Evolutionary conservation across 768 basidiomycete species (phyloP), one percentile per base, ranked within the genome.

Genomic region (Crassisporium funariophilum): DNA sequence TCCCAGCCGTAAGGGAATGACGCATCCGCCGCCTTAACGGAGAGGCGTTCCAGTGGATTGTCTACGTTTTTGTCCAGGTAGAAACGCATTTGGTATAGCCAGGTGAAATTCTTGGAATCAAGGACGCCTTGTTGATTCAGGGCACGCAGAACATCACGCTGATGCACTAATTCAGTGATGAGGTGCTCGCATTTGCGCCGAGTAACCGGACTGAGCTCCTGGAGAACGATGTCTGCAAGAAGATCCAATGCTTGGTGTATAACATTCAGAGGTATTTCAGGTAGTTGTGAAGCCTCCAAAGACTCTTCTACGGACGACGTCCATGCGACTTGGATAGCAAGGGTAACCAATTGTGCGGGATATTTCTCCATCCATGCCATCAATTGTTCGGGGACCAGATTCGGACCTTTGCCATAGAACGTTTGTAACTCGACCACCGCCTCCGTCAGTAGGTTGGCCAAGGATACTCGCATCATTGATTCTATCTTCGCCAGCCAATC

Each of bases 41-140:
- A 70, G 29, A 98, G 74, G 24, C 91, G 76, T 29, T 95, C 85
- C 35, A 97, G 72, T 2, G 93, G 87, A 50, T 88, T 86, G 35
- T 84, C 80, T n/a, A 77, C 63, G 0, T 72, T 60, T 12, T 75
- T 73, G 58, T 95, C 86, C 24, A 97, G 79, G 65, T 98, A 98
- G 73, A 94, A 99, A 7, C 97, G 89, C 97, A 99, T 98, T 62
- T 98, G 94, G 58, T 91, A 95, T 11, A 98, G 71, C 97, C 97
- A 99, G 2, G 83, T 80, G 66, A 98, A 99, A 35, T 78, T 78
- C 56, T 81, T 83, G 47, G 81, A 65, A 52, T 91, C 86, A 3
- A 69, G 46, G 11, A 88, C 77, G 21, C 75, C 68, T 57, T 84
- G 80, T 48, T 82, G 76, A 44, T 89, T 78, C 45, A 98, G 84